These are phyloP conservation scores for Dactylellina cionopaga DNA, from an alignment of 2,329 filamentous ascomycete genomes.

Conservation along the genomic window DNA sequence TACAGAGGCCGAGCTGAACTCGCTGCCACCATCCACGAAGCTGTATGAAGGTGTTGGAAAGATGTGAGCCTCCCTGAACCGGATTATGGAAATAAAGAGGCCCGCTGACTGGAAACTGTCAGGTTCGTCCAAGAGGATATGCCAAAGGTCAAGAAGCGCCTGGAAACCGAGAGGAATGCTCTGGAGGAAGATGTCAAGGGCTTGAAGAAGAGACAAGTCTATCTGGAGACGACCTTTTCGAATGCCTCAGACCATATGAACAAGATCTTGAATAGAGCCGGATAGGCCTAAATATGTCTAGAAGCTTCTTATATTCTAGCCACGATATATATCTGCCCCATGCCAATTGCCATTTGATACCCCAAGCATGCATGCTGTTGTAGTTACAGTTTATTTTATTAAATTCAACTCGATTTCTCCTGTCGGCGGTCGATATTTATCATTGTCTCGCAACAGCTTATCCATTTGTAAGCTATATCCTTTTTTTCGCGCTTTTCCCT, in stretches of 20 bases:
- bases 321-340: conserved; percentile 4
- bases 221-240: conserved; percentile 92
- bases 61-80: conserved; percentile 73
- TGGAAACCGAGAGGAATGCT: conserved; percentile 77
- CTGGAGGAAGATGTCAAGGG: conserved; percentile 81
- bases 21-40: conserved; percentile 77
- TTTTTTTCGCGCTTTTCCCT: conserved; percentile 26
- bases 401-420: conserved; percentile 15
- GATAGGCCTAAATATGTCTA: conserved; percentile 56
- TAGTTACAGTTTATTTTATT: conserved; percentile 35
- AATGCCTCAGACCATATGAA: conserved; percentile 93
- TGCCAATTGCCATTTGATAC: conserved; percentile 21
- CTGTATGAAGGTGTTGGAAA: conserved; percentile 97
- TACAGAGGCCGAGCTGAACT: conserved; percentile 83
- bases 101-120: too few relatives aligned
- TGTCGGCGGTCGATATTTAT: not conserved
- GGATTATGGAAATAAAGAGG: too few relatives aligned
- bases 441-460: not conserved
- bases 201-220: conserved; percentile 87
- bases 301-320: not conserved
- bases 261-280: conserved; percentile 76
- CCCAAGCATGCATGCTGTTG: not conserved
- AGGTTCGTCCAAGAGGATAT: conserved; percentile 90
- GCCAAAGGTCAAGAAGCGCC: conserved; percentile 76
- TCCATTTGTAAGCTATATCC: conserved; percentile 36